phyloP scores from a whole-genome alignment of 1,284 basidiomycete genomes.

The Cryptococcus jaspeensis region DNA sequence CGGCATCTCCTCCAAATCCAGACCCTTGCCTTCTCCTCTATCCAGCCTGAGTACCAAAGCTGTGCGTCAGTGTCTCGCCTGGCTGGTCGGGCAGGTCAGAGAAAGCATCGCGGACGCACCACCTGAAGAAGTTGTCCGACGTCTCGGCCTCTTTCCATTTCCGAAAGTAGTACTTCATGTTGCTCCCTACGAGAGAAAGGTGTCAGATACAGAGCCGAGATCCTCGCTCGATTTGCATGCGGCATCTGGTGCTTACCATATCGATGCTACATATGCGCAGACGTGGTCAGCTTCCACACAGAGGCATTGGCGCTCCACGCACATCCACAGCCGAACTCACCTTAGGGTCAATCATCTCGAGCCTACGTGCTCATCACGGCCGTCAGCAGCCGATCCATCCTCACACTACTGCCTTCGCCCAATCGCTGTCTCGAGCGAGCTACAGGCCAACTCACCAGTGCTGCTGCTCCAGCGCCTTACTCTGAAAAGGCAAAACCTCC shows the following conservation, averaged over 20 bases:
- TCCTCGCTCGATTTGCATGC: constrained; percentile 25
- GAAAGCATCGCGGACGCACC: constrained; percentile 48
- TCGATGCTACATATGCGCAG: constrained; percentile 26
- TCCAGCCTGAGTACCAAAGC: constrained; percentile 61
- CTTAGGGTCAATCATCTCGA: constrained; percentile 71
- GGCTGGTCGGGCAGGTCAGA: background rate
- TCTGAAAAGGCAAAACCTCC: constrained; percentile 28
- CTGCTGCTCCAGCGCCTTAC: constrained; percentile 38
- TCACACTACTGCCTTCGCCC: too few relatives aligned
- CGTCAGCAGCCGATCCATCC: constrained; percentile 3
- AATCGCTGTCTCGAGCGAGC: too few relatives aligned
- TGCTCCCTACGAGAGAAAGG: constrained; percentile 15
- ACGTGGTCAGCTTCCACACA: background rate
- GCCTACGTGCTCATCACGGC: constrained; percentile 46
- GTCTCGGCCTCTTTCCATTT: constrained; percentile 65
- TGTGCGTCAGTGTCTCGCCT: background rate
- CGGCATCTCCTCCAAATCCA: constrained; percentile 66
- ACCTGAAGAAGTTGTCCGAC: constrained; percentile 68
- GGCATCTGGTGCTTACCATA: constrained; percentile 28
- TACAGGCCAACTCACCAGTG: constrained; percentile 32
- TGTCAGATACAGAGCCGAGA: background rate
- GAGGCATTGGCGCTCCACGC: background rate
- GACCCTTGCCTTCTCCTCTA: constrained; percentile 63
- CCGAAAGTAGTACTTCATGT: constrained; percentile 61
- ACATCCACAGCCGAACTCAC: constrained; percentile 57